Evolutionary conservation across 2,329 filamentous ascomycete genomes (phyloP), one percentile per base, ranked within the genome.

Genomic region (Apiospora phragmitis): DNA sequence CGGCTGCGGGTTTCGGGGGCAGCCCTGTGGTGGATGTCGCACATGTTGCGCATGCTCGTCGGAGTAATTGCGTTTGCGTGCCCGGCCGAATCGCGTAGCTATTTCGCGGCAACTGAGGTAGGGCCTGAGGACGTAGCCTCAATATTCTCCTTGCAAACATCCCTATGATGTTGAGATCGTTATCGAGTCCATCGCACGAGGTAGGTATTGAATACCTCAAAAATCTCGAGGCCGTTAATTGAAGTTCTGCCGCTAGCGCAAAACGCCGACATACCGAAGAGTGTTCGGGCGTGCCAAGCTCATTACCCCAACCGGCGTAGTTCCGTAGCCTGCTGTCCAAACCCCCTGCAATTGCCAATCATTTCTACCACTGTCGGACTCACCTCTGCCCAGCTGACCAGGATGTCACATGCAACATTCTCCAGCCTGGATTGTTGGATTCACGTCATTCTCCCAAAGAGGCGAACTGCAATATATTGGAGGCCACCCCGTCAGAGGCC

Each of bases 1-100:
- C 89, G 81, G 72, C 80, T 47, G 75, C 75, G 26, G 73, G 75
- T 68, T 74, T 78, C 65, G 77, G 75, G 32, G 76, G 74, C 24
- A 73, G 55, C 47, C 69, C 45, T 32, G 74, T 67, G 45, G 76
- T 75, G 38, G 79, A 72, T 62, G 80, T 76, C 8, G 79, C 78
- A 26, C 51, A 72, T 62, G 79, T 75, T 7, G 79, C 16, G 80
- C 77, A 74, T 78, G 81, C 49, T n/a, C 68, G 69, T 75, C 73
- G 67, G 14, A 45, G 18, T 8, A 32, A n/a, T 38, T 38, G 55
- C 9, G 32, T n/a, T 38, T 38, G 55, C 9, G 32, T n/a, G 32
- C 29, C 35, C 32, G 55, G 32, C 4, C 55, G 55, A n/a, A 21
- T n/a, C 9, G 55, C 55, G 38, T 38, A 38, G 32, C 5, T n/a